Percentiles rank a stretch among this genome's conserved stretches.
These are phyloP conservation scores for Lodderomyces theae DNA, from an alignment of 1,139 yeast genomes.

Conservation along the genomic window DNA sequence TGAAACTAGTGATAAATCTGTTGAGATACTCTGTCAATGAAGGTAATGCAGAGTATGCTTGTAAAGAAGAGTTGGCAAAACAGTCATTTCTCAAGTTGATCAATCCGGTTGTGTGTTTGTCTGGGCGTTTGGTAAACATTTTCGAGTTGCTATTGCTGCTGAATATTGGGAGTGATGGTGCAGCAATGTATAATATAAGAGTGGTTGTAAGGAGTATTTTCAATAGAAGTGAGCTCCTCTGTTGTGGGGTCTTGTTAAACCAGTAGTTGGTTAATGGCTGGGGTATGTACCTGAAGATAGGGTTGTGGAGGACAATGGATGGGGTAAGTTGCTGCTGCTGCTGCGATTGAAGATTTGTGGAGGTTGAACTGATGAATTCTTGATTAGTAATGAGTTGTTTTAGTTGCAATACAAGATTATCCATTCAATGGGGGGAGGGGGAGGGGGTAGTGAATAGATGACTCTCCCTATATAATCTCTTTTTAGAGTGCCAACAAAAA, in stretches of 20 bases:
- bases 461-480: no score
- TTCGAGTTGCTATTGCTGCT: slow-evolving; percentile 5
- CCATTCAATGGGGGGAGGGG: no score
- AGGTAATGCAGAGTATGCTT: slow-evolving; percentile 75
- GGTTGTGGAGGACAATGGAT: background rate
- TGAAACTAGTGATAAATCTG: slow-evolving; percentile 29
- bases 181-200: slow-evolving; percentile 20
- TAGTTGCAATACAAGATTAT: slow-evolving; percentile 11
- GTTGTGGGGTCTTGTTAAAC: slow-evolving; percentile 11
- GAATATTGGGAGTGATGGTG: slow-evolving; percentile 19
- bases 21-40: slow-evolving; percentile 62
- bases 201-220: slow-evolving; percentile 15
- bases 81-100: slow-evolving; percentile 84
- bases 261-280: slow-evolving; percentile 10
- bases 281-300: slow-evolving; percentile 9
- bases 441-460: no score
- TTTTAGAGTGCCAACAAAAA: no score
- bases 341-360: slow-evolving; percentile 1
- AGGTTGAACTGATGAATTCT: slow-evolving; percentile 4
- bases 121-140: slow-evolving; percentile 60
- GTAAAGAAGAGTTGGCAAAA: slow-evolving; percentile 88
- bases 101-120: slow-evolving; percentile 76
- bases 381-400: slow-evolving; percentile 13
- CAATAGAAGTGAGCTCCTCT: slow-evolving; percentile 11
- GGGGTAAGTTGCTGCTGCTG: background rate